phyloP scores from a whole-genome alignment of 1,284 basidiomycete species.

The Flammula alnicola region DNA sequence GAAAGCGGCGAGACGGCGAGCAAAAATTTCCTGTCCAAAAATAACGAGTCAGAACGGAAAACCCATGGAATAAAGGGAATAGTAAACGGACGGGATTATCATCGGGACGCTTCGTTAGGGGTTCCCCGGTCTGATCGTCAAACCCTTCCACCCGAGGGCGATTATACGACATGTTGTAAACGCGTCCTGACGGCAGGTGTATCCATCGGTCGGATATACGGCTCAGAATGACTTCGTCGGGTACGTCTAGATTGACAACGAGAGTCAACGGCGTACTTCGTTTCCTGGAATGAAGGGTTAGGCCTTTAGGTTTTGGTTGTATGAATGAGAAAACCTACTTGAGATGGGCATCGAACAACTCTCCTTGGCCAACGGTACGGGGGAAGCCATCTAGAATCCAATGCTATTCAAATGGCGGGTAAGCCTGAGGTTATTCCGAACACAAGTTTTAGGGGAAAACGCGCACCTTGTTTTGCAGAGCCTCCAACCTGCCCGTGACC shows the following conservation, averaged over 20 bases:
- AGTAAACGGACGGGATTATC: conserved; percentile 80
- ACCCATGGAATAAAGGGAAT: not conserved
- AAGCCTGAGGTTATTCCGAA: not conserved
- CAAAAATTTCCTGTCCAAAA: conserved; percentile 74
- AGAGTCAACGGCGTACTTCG: conserved; percentile 75
- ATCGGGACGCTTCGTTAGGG: conserved; percentile 87
- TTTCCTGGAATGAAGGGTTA: conserved; percentile 41
- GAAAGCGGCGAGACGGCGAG: conserved; percentile 80
- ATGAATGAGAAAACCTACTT: conserved; percentile 44
- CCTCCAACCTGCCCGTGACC: conserved; percentile 71
- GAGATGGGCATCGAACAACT: conserved; percentile 80
- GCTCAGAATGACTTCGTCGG: conserved; percentile 87
- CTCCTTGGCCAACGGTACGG: conserved; percentile 88
- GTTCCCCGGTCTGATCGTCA: conserved; percentile 94
- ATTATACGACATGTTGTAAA: conserved; percentile 94
- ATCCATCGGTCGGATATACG: conserved; percentile 96
- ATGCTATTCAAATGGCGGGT: conserved; percentile 47
- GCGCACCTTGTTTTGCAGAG: conserved; percentile 66
- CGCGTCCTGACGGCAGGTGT: conserved; percentile 89
- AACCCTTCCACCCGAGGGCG: conserved; percentile 85
- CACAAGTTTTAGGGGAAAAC: conserved; percentile 6
- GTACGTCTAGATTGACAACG: conserved; percentile 90
- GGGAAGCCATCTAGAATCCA: conserved; percentile 99
- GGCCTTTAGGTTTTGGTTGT: conserved; percentile 1
- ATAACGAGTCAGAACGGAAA: conserved; percentile 8